phyloP scores from a whole-genome alignment of 352 stramenopile genomes.

The Nothophytophthora sp. region DNA sequence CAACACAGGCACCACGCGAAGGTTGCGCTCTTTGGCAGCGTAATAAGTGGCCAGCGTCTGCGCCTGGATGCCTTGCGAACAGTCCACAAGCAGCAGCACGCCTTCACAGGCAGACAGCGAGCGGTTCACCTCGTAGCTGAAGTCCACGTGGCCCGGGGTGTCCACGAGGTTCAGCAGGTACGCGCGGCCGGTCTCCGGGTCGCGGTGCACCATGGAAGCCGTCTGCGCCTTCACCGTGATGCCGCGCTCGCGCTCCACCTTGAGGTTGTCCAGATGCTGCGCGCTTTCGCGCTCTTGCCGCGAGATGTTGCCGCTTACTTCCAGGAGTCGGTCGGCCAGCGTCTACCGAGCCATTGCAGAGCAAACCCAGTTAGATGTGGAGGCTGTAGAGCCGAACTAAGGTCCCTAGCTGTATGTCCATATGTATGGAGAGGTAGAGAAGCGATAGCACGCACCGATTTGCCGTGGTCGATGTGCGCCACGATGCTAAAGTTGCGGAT shows the following conservation, averaged over 20 bases:
- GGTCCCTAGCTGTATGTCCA: not conserved
- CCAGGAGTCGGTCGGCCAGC: slow-evolving; percentile 90
- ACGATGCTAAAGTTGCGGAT: slow-evolving; percentile 93
- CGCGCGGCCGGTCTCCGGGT: slow-evolving; percentile 48
- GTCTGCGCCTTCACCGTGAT: slow-evolving; percentile 99
- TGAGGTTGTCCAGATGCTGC: slow-evolving; percentile 92
- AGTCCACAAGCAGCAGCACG: slow-evolving; percentile 97
- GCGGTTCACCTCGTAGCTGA: slow-evolving; percentile 97
- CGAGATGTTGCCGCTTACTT: slow-evolving; percentile 90
- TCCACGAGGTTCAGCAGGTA: slow-evolving; percentile 98
- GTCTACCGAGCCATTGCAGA: slow-evolving; percentile 38
- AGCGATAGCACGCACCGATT: slow-evolving; percentile 63
- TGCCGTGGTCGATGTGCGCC: slow-evolving; percentile 92
- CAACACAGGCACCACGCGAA: slow-evolving; percentile 96
- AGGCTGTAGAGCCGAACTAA: slow-evolving; percentile 7
- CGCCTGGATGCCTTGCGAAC: slow-evolving; percentile 97
- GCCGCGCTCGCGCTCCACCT: slow-evolving; percentile 95
- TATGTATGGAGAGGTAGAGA: not conserved
- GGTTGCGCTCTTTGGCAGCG: slow-evolving; percentile 94
- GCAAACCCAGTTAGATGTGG: not conserved
- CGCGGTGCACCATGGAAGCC: slow-evolving; percentile 94
- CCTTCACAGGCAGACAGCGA: slow-evolving; percentile 97
- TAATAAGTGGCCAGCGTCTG: slow-evolving; percentile 98
- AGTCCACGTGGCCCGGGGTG: slow-evolving; percentile 98
- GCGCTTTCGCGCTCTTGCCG: slow-evolving; percentile 81